These are phyloP conservation scores for Lecanosticta acicola DNA, from an alignment of 2,329 filamentous ascomycete species.

Conservation along the genomic window DNA sequence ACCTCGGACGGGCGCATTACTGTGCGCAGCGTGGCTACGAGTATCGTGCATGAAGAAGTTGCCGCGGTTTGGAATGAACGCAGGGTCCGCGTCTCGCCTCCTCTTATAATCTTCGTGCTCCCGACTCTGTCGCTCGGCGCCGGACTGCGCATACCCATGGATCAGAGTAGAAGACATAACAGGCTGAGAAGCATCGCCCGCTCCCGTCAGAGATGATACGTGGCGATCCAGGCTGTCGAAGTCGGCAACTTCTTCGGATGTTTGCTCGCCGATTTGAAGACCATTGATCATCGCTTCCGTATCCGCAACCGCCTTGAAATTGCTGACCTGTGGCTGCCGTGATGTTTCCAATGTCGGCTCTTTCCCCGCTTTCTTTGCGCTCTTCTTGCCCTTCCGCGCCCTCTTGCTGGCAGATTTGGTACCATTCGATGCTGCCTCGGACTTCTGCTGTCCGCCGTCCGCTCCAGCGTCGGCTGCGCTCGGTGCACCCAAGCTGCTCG, in stretches of 20 bases:
- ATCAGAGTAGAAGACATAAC: slow-evolving; percentile 22
- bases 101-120: slow-evolving; percentile 90
- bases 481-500: slow-evolving; percentile 21
- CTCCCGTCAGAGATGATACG: slow-evolving; percentile 25
- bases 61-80: slow-evolving; percentile 89
- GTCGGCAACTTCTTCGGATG: slow-evolving; percentile 39
- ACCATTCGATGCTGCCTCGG: slow-evolving; percentile 18
- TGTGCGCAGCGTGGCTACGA: slow-evolving; percentile 41
- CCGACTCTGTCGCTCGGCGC: slow-evolving; percentile 66
- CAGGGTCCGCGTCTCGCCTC: slow-evolving; percentile 80
- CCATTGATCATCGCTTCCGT: slow-evolving; percentile 59
- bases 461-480: slow-evolving; percentile 21
- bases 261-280: slow-evolving; percentile 44
- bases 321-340: slow-evolving; percentile 12
- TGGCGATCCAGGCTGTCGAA: slow-evolving; percentile 47
- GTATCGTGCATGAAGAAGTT: slow-evolving; percentile 97
- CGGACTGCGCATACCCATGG: slow-evolving; percentile 36
- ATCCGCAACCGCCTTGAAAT: slow-evolving; percentile 47
- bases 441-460: slow-evolving; percentile 27
- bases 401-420: slow-evolving; percentile 30
- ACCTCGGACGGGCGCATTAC: slow-evolving; percentile 19
- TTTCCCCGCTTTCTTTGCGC: slow-evolving; percentile 26
- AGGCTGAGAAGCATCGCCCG: slow-evolving; percentile 20
- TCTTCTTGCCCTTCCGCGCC: slow-evolving; percentile 28
- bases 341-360: slow-evolving; percentile 26